phyloP scores from a whole-genome alignment of 2,329 filamentous ascomycete genomes.

The Fusarium sacchari region DNA sequence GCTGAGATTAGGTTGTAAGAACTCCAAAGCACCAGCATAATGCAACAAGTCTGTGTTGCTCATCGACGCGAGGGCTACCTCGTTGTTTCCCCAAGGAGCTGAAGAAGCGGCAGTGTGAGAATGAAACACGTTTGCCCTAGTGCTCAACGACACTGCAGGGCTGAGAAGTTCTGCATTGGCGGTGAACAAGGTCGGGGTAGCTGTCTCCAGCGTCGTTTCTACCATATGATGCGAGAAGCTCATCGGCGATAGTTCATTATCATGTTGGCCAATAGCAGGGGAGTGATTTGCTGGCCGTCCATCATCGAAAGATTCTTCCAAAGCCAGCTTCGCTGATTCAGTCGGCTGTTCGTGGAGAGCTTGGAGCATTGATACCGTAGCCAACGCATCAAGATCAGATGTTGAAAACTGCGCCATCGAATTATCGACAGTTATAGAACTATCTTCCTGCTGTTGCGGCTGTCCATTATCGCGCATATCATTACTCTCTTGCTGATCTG shows the following conservation, averaged over 20 bases:
- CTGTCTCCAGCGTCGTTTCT: not conserved
- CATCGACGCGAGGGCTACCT: not conserved
- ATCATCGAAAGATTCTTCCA: not conserved
- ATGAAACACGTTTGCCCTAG: not conserved
- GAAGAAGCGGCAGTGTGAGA: rapidly evolving
- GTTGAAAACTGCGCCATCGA: not conserved
- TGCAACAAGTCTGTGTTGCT: not conserved
- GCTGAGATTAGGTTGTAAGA: not conserved
- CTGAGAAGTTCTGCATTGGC: not conserved
- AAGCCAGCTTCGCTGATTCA: not conserved
- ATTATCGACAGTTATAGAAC: not conserved
- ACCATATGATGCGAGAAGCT: not conserved
- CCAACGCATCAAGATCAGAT: not conserved
- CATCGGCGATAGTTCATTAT: not conserved
- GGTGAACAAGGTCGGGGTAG: not conserved
- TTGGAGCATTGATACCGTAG: not conserved
- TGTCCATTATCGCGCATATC: not conserved
- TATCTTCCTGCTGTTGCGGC: not conserved
- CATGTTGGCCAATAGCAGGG: not conserved
- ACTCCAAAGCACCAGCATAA: not conserved
- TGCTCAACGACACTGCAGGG: not conserved
- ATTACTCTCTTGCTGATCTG: not conserved
- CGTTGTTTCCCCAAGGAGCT: not conserved
- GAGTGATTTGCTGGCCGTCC: rapidly evolving
- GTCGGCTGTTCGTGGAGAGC: not conserved